Evolutionary conservation across 2,329 filamentous ascomycete species (phyloP), one percentile per base, ranked within the genome.

Genomic region (Cercospora citrullina): DNA sequence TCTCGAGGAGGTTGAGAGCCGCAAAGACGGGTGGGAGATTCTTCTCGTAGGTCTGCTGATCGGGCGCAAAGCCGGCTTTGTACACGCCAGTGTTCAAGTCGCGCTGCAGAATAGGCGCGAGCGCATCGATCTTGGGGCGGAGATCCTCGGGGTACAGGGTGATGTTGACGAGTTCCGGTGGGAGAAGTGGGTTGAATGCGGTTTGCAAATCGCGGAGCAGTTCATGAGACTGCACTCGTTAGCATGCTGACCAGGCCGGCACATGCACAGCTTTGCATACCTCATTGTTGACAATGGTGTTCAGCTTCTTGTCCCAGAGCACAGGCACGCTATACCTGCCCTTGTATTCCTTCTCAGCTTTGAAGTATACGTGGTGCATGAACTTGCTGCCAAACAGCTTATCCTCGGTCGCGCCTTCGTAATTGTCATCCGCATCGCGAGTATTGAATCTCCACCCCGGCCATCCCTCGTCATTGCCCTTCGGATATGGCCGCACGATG

Each of bases 401-500:
- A 73, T 91, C 89, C 3, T 84, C 81, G 0, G 87, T 90, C 5
- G 89, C 84, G 23, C 74, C 16, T 82, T 85, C 18, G 84, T 84
- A 73, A 61, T 85, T 75, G 0, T 81, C 80, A 1, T 76, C 77
- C 4, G 62, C 61, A 16, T 64, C 84, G 76, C 78, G 77, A n/a
- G 75, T 71, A 51, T 78, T 78, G 72, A 91, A 90, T 31, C 82
- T 81, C 87, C 87, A 89, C 14, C 87, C 88, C 0, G 86, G 86
- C 86, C 87, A 90, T 36, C 88, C 88, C 7, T 85, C 83, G 18
- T 85, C 82, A 71, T 89, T 84, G 61, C 87, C 88, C 75, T 91
- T 91, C 0, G 89, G 89, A 69, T 90, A 91, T 0, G 89, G 85
- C 71, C 86, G 86, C 1, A 90, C 87, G 4, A 90, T 80, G 1